Conservation (phyloP, 2,329 filamentous ascomycete species). For the Tetracladium maxilliforme region DNA sequence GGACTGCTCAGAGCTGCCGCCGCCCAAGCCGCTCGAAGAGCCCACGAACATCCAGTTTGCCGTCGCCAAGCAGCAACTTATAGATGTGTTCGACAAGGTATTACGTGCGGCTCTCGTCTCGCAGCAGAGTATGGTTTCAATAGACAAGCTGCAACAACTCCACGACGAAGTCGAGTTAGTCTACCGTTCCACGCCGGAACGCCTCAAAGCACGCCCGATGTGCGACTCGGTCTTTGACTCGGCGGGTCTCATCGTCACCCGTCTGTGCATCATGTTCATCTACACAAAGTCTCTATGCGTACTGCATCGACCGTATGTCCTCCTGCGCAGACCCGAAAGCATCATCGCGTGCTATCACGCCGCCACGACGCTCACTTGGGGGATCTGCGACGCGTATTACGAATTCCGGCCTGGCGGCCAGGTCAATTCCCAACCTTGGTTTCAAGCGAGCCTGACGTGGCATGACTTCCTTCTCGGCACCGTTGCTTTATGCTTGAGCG, state of each 20-base stretch:
- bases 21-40: conserved; percentile 9
- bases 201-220: conserved; percentile 7
- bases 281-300: conserved; percentile 12
- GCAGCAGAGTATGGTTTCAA: conserved; percentile 7
- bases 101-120: conserved; percentile 13
- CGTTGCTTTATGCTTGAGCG: conserved; percentile 10
- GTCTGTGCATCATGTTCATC: conserved; percentile 10
- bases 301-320: conserved; percentile 13
- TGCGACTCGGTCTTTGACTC: conserved; percentile 8
- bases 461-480: conserved; percentile 13
- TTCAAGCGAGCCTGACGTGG: conserved; percentile 11
- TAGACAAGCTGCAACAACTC: conserved; percentile 7
- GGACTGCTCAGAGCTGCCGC: conserved; percentile 8
- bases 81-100: conserved; percentile 12
- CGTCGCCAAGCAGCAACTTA: conserved; percentile 14
- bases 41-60: conserved; percentile 13
- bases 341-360: conserved; percentile 8
- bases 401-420: conserved; percentile 11
- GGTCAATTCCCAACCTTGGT: conserved; percentile 10
- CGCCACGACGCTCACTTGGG: conserved; percentile 7
- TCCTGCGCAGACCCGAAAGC: conserved; percentile 7
- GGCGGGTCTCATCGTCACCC: conserved; percentile 10
- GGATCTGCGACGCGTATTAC: conserved; percentile 11
- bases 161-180: conserved; percentile 10
- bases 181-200: conserved; percentile 6